Conservation (phyloP, 2,329 filamentous ascomycete genomes). For the Rhynchosporium agropyri region DNA sequence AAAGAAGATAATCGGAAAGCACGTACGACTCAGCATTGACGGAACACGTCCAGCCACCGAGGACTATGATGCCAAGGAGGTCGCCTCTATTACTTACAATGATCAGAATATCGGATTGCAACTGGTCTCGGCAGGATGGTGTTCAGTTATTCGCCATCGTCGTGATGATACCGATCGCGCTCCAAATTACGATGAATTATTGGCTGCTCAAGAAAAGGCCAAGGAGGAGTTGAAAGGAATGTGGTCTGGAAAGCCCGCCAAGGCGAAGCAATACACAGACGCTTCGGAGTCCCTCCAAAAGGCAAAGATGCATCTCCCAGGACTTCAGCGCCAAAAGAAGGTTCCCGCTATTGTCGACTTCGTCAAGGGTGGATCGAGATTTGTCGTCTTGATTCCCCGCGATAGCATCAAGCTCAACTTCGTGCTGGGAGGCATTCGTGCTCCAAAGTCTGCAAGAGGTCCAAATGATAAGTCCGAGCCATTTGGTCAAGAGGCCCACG, state of each 20-base stretch:
- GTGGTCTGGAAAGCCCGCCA: conserved; percentile 88
- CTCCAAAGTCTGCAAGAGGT: conserved; percentile 80
- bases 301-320: conserved; percentile 89
- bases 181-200: conserved; percentile 87
- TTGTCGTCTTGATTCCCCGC: conserved; percentile 86
- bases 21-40: conserved; percentile 85
- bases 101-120: conserved; percentile 84
- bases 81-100: conserved; percentile 82
- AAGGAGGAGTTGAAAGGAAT: conserved; percentile 91
- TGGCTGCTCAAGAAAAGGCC: conserved; percentile 78
- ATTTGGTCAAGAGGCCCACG: conserved; percentile 91
- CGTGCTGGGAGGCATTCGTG: conserved; percentile 89
- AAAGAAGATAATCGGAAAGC: conserved; percentile 94
- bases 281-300: conserved; percentile 93
- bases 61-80: conserved; percentile 91
- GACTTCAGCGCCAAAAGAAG: conserved; percentile 87
- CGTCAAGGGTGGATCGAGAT: conserved; percentile 94
- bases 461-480: conserved; percentile 83
- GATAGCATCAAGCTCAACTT: conserved; percentile 95
- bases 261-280: conserved; percentile 80
- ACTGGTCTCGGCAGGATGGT: conserved; percentile 91
- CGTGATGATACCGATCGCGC: conserved; percentile 94
- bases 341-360: conserved; percentile 94
- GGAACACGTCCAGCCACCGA: conserved; percentile 88
- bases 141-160: conserved; percentile 90